phyloP scores from a whole-genome alignment of 768 basidiomycete species.

The Termitomyces sp. region DNA sequence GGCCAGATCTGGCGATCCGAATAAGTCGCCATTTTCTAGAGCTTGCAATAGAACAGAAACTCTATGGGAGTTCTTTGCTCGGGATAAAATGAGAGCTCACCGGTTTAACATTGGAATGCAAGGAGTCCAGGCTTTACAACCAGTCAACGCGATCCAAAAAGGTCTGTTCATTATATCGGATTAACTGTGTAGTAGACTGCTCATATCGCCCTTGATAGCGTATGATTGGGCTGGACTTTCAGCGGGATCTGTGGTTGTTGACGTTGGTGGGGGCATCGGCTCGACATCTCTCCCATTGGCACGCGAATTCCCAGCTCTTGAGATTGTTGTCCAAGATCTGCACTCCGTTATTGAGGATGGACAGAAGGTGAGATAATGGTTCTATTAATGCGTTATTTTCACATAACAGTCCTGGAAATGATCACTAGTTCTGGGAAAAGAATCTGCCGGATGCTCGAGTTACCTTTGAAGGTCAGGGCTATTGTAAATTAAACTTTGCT shows the following conservation, averaged over 20 bases:
- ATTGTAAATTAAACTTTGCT: neutral
- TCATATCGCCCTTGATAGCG: neutral
- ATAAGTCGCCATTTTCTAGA: conserved; percentile 17
- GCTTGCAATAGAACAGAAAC: conserved; percentile 17
- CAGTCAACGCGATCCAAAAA: conserved; percentile 13
- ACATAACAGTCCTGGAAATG: no score
- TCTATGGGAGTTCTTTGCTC: conserved; percentile 21
- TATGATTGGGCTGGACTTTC: conserved; percentile 7
- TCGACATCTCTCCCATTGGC: conserved; percentile 21
- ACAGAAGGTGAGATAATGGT: conserved; percentile 8
- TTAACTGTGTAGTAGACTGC: neutral
- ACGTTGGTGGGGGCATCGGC: conserved; percentile 32
- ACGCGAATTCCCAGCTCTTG: conserved; percentile 22
- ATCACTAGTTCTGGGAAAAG: neutral
- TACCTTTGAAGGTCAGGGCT: conserved; percentile 6
- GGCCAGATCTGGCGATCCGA: conserved; percentile 19
- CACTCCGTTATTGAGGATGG: conserved; percentile 17
- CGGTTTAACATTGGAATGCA: conserved; percentile 28
- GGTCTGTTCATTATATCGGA: conserved; percentile 2
- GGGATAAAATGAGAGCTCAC: conserved; percentile 10
- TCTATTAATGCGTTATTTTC: neutral
- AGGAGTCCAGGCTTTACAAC: conserved; percentile 19
- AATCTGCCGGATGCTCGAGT: conserved; percentile 2
- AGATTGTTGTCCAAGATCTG: conserved; percentile 25
- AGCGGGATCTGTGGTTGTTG: conserved; percentile 18